A percentile compares a stretch with the other conserved stretches of the same genome.
Conservation (phyloP, 257 asterid genomes). For the Anisodus tanguticus region DNA sequence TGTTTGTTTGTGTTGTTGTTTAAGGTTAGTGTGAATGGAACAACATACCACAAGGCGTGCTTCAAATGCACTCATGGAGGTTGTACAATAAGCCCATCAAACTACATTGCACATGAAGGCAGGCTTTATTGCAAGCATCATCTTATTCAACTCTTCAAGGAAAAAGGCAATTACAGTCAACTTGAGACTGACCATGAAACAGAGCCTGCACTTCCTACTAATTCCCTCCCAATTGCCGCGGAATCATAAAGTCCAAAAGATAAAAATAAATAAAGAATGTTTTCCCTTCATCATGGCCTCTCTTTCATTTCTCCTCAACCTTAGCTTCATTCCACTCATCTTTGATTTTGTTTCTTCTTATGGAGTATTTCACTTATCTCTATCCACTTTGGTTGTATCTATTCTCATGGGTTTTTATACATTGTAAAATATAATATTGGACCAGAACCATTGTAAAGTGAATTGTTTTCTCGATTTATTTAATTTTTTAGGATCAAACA, state of each 20-base stretch:
- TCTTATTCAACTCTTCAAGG: constrained; percentile 68
- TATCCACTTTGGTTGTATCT: background rate
- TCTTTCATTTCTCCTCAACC: constrained; percentile 11
- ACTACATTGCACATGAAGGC: constrained; percentile 73
- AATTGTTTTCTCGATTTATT: no score
- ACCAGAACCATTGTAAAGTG: background rate
- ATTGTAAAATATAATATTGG: background rate
- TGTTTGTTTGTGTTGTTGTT: background rate
- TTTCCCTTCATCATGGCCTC: constrained; percentile 19
- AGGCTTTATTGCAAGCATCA: constrained; percentile 81
- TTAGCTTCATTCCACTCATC: background rate
- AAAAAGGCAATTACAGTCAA: constrained; percentile 64
- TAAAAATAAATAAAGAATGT: background rate
- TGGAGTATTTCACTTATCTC: background rate
- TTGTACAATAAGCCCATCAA: constrained; percentile 76
- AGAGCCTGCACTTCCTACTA: constrained; percentile 17
- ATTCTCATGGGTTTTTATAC: background rate
- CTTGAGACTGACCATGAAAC: constrained; percentile 18
- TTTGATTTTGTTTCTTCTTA: background rate
- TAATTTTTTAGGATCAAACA: background rate
- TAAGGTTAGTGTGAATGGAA: constrained; percentile 62
- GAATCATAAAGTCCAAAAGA: constrained; percentile 18
- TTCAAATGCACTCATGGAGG: constrained; percentile 79
- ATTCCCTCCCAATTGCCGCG: background rate
- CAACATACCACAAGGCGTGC: constrained; percentile 73